A percentile compares a stretch with the other conserved stretches of the same genome.
Evolutionary conservation across 228 moss, liverwort and hornwort species (phyloP).

Genomic region (Sphagnum magellanicum): DNA sequence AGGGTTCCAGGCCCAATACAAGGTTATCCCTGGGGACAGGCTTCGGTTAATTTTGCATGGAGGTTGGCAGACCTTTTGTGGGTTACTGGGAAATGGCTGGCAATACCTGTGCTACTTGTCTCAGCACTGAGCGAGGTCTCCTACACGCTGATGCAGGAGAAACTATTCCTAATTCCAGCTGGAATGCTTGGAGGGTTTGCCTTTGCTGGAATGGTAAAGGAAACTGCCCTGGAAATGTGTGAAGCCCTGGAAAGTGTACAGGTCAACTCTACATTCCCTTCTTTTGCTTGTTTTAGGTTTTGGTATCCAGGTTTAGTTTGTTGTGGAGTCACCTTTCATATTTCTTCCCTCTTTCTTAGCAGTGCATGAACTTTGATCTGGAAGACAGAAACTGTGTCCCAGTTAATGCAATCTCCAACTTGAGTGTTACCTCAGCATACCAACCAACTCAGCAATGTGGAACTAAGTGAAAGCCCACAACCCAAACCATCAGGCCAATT

Average conservation of each 20-base stretch:
- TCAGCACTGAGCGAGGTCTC: constrained; percentile 59
- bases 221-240: constrained; percentile 29
- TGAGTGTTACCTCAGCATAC: too few species aligned
- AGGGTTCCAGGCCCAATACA: constrained; percentile 47
- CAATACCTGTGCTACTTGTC: constrained; percentile 42
- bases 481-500: too few species aligned
- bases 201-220: constrained; percentile 48
- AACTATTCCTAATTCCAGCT: constrained; percentile 30
- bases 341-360: neutral
- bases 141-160: constrained; percentile 41
- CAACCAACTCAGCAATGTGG: too few species aligned
- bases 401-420: neutral
- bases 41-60: constrained; percentile 24
- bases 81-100: constrained; percentile 48
- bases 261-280: neutral
- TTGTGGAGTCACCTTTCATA: neutral
- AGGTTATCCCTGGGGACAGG: constrained; percentile 46
- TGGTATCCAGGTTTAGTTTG: neutral
- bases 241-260: constrained; percentile 25
- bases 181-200: constrained; percentile 44
- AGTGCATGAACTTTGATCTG: neutral
- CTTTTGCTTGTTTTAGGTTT: neutral
- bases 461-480: too few species aligned
- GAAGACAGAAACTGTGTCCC: neutral
- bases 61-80: constrained; percentile 36